Evolutionary conservation across 768 basidiomycete species (phyloP), one percentile per base, ranked within the genome.

Genomic region (Suillus subaureus): DNA sequence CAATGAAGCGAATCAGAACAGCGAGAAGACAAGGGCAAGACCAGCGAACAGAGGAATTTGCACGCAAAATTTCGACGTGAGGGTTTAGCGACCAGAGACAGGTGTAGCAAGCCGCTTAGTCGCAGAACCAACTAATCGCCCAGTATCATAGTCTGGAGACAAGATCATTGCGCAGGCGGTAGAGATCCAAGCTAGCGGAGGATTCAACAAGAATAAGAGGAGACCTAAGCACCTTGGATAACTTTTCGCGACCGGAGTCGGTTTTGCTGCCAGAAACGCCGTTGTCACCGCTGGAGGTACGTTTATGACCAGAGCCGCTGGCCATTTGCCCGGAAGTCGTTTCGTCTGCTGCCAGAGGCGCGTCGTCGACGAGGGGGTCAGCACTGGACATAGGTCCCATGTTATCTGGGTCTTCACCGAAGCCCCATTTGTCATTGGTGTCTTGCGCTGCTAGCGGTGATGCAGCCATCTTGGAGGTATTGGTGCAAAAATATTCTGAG

Each of bases 171-270:
- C 52, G 64, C 54, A 73, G 57, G 67, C 64, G 63, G 73, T 72
- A 72, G 65, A 72, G 67, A 42, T 60, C 58, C 58, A 60, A 70
- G 66, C 73, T 72, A 78, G 62, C 62, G 63, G 62, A 40, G 61
- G 69, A 71, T 74, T 77, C 72, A 78, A 70, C 68, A 78, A 72
- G 71, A 74, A 75, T 66, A 63, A 80, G 74, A 74, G 72, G 78
- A 83, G 84, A 89, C 84, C 86, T 90, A 92, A 90, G 90, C 90
- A 92, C 90, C 90, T 92, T 92, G 84, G 87, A 82, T 82, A 89
- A 89, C 84, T 89, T 91, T 82, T 92, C 90, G 73, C 89, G 87
- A 70, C 70, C 56, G 74, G 79, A 73, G 65, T 85, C 85, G 70
- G 79, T 76, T 74, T 82, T 82, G 68, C 74, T 78, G 63, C 76